A percentile compares a stretch with the other conserved stretches of the same genome.
phyloP scores from a whole-genome alignment of 2,329 filamentous ascomycete genomes.

The Huntiella savannae region DNA sequence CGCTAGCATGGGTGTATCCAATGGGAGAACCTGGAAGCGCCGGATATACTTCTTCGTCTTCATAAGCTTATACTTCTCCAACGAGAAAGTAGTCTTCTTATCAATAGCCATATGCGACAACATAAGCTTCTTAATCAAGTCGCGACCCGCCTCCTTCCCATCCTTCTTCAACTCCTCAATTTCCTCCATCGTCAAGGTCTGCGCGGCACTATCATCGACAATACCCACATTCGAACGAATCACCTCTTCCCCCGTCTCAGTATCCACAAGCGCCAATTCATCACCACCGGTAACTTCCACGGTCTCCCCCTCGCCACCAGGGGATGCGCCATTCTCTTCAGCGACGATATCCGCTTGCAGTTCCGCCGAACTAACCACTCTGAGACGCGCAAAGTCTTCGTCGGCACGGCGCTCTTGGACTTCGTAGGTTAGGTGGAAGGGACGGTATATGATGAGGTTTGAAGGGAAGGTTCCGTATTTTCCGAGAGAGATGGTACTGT shows the following conservation, averaged over 20 bases:
- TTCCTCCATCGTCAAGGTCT: slow-evolving; percentile 58
- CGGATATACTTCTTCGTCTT: slow-evolving; percentile 90
- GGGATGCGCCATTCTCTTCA: slow-evolving; percentile 21
- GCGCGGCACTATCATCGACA: slow-evolving; percentile 44
- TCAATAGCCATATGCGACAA: slow-evolving; percentile 76
- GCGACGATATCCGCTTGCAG: slow-evolving; percentile 62
- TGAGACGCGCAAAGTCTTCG: slow-evolving; percentile 48
- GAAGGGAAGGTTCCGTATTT: slow-evolving; percentile 86
- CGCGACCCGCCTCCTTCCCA: slow-evolving; percentile 61
- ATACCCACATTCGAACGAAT: slow-evolving; percentile 39
- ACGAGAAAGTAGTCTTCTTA: slow-evolving; percentile 82
- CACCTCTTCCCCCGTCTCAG: slow-evolving; percentile 24
- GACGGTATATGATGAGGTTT: slow-evolving; percentile 78
- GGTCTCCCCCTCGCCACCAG: slow-evolving; percentile 24
- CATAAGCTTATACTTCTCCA: slow-evolving; percentile 88
- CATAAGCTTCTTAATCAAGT: slow-evolving; percentile 83
- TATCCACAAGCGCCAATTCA: slow-evolving; percentile 25
- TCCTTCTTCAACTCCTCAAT: slow-evolving; percentile 58
- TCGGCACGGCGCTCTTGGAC: slow-evolving; percentile 51
- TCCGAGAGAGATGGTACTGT: slow-evolving; percentile 66
- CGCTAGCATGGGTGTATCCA: slow-evolving; percentile 59
- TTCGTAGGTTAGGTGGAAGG: slow-evolving; percentile 83
- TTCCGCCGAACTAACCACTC: slow-evolving; percentile 63
- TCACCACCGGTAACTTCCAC: slow-evolving; percentile 21
- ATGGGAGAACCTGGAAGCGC: slow-evolving; percentile 65